Evolutionary conservation across 2,329 filamentous ascomycete genomes (phyloP).

Genomic region (Hypoxylon rubiginosum): DNA sequence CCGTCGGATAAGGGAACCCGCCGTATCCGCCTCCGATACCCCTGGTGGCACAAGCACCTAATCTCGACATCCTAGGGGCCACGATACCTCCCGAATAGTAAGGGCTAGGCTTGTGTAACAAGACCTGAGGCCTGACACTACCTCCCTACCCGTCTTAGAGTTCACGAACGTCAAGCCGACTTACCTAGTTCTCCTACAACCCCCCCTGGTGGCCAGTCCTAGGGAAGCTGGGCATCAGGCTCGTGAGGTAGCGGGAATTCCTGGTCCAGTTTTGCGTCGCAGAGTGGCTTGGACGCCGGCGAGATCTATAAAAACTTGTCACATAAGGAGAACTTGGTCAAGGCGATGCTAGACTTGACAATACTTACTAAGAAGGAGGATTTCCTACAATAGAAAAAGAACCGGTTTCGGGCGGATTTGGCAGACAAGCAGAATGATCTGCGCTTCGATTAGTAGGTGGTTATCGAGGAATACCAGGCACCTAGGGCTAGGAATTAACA

Average conservation of each 20-base stretch:
- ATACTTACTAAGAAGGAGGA: neutral
- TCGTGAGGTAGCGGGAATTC: conserved; percentile 33
- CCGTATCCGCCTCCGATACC: too few species aligned
- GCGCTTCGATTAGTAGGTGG: neutral
- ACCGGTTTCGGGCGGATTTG: neutral
- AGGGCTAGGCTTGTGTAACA: too few species aligned
- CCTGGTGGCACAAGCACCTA: too few species aligned
- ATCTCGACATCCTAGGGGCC: too few species aligned
- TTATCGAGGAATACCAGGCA: too few species aligned
- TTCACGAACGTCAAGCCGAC: conserved; percentile 58
- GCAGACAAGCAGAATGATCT: neutral
- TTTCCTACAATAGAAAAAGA: neutral
- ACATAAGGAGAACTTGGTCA: neutral
- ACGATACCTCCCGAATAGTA: too few species aligned
- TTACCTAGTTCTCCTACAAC: conserved; percentile 55
- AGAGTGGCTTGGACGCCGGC: conserved; percentile 23
- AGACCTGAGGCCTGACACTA: too few species aligned
- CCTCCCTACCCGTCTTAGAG: conserved; percentile 56
- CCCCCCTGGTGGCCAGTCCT: conserved; percentile 57
- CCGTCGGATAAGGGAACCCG: too few species aligned
- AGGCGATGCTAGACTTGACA: neutral
- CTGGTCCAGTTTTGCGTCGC: conserved; percentile 22
- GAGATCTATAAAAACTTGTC: conserved; percentile 14
- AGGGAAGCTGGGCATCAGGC: conserved; percentile 5
- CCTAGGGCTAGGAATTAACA: too few species aligned